Percentiles rank a stretch among this genome's conserved stretches.
Evolutionary conservation across 441 rosid genomes (phyloP).

Genomic region (Brassica balearica): DNA sequence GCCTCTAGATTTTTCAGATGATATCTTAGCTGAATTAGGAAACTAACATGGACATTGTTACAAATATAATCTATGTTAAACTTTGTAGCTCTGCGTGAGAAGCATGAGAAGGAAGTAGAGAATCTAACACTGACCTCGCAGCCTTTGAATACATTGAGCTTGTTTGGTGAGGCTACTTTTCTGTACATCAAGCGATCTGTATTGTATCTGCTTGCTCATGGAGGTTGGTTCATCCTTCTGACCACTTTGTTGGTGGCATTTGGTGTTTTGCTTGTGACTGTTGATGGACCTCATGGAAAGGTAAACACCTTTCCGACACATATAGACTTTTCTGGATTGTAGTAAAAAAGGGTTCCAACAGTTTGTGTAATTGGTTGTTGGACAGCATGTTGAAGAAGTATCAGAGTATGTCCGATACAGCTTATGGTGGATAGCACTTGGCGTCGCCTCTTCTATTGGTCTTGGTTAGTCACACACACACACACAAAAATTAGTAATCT

Average conservation of each 20-base stretch:
- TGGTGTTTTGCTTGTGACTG: slow-evolving; percentile 68
- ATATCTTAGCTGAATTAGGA: slow-evolving; percentile 8
- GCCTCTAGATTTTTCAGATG: slow-evolving; percentile 5
- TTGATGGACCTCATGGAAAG: slow-evolving; percentile 96
- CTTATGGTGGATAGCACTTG: slow-evolving; percentile 97
- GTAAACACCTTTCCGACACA: slow-evolving; percentile 43
- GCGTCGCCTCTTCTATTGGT: slow-evolving; percentile 98
- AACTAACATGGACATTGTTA: slow-evolving; percentile 23
- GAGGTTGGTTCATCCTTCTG: slow-evolving; percentile 72
- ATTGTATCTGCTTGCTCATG: slow-evolving; percentile 69
- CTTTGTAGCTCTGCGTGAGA: slow-evolving; percentile 64
- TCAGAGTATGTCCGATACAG: slow-evolving; percentile 67
- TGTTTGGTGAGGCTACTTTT: slow-evolving; percentile 64
- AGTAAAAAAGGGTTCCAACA: background rate
- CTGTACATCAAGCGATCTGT: slow-evolving; percentile 57
- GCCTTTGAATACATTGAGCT: slow-evolving; percentile 76
- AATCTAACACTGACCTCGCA: slow-evolving; percentile 69
- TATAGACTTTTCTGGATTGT: background rate
- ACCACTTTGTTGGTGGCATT: slow-evolving; percentile 54
- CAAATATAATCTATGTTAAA: slow-evolving; percentile 54
- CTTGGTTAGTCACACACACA: slow-evolving; percentile 67
- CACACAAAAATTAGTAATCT: background rate
- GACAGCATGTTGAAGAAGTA: slow-evolving; percentile 76
- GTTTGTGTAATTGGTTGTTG: slow-evolving; percentile 15
- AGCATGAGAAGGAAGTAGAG: slow-evolving; percentile 74